phyloP scores from a whole-genome alignment of 805 yeast species.

The Kluyveromyces wickerhamii region DNA sequence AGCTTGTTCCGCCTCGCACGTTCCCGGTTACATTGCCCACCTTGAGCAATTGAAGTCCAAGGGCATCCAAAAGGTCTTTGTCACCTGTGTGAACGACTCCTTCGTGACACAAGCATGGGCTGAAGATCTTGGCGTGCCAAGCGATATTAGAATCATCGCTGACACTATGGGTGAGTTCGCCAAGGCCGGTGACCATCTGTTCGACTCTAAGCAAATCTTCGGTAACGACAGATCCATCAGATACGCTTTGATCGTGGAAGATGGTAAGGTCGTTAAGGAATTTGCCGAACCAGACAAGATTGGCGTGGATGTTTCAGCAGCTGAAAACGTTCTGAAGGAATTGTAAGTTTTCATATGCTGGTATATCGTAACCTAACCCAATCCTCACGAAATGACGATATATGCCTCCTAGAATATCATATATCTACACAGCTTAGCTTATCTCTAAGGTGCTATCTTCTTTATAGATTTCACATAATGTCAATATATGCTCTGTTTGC shows the following conservation, averaged over 20 bases:
- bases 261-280: conserved; percentile 59
- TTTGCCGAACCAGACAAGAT: conserved; percentile 79
- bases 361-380: too few species aligned
- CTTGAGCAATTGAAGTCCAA: conserved; percentile 47
- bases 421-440: too few species aligned
- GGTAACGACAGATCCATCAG: conserved; percentile 72
- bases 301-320: conserved; percentile 46
- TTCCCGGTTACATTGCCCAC: conserved; percentile 57
- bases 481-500: too few species aligned
- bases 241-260: conserved; percentile 65
- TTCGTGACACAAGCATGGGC: conserved; percentile 83
- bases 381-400: too few species aligned
- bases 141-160: conserved; percentile 51
- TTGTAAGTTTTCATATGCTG: too few species aligned
- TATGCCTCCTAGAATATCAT: too few species aligned
- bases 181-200: conserved; percentile 51
- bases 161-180: conserved; percentile 76
- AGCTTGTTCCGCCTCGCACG: conserved; percentile 61
- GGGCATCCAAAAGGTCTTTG: conserved; percentile 55
- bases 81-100: conserved; percentile 79
- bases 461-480: too few species aligned
- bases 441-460: too few species aligned
- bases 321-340: conserved; percentile 31
- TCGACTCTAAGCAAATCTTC: conserved; percentile 70
- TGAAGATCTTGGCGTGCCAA: conserved; percentile 33